Evolutionary conservation across 2,329 filamentous ascomycete genomes (phyloP).

Genomic region (Fusarium goolgardi): DNA sequence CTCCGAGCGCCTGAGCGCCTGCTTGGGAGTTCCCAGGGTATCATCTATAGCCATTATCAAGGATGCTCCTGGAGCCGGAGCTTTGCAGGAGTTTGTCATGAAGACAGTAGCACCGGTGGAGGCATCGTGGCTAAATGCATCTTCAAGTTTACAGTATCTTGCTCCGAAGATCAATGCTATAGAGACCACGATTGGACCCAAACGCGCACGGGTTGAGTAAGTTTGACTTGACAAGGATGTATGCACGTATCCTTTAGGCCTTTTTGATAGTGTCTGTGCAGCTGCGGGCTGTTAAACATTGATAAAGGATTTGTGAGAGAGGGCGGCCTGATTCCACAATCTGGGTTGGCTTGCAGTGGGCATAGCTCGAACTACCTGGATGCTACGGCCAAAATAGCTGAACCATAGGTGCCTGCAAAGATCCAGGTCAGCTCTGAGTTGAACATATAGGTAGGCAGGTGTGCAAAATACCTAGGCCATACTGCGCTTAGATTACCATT

Average conservation of each 20-base stretch:
- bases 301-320: background rate
- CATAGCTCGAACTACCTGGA: background rate
- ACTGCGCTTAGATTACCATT: background rate
- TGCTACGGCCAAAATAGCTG: background rate
- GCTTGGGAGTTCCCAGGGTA: conserved; percentile 71
- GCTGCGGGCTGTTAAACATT: background rate
- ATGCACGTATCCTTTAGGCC: conserved; percentile 8
- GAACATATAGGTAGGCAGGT: no score
- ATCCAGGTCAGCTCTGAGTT: background rate
- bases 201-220: conserved; percentile 41
- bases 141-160: conserved; percentile 44
- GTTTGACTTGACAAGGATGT: background rate
- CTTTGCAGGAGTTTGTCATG: conserved; percentile 67
- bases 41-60: conserved; percentile 71
- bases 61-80: conserved; percentile 66
- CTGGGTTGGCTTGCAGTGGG: no score
- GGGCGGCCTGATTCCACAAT: background rate
- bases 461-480: background rate
- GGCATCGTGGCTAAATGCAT: conserved; percentile 62
- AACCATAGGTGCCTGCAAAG: background rate
- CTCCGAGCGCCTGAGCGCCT: conserved; percentile 66
- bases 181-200: conserved; percentile 53
- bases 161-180: conserved; percentile 52
- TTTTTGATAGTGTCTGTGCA: background rate
- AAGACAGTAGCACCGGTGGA: conserved; percentile 64